Evolutionary conservation across 768 basidiomycete genomes (phyloP).

Genomic region (Boletus rubroflammeus): DNA sequence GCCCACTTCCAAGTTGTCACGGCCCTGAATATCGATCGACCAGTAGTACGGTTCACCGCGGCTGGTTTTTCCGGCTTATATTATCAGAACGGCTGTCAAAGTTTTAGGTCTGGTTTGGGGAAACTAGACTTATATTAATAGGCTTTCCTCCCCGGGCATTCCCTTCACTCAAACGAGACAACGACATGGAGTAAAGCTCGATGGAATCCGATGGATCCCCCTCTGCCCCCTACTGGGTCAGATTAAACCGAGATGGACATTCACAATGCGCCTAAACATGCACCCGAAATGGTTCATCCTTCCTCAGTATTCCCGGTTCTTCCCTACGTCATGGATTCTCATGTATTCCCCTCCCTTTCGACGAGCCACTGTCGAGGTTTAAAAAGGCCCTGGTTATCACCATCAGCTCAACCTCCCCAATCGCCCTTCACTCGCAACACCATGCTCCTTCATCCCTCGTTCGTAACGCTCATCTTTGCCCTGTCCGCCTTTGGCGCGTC

Average conservation of each 20-base stretch:
- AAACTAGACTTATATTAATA: background rate
- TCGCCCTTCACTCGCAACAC: background rate
- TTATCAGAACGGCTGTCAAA: too few species aligned
- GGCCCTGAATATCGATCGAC: too few species aligned
- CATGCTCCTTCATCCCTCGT: conserved; percentile 13
- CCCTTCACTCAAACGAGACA: background rate
- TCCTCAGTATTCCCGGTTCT: background rate
- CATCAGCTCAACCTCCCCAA: background rate
- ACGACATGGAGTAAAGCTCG: background rate
- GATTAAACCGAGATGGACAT: background rate
- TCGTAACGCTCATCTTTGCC: conserved; percentile 10
- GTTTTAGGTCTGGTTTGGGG: too few species aligned
- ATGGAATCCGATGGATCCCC: background rate
- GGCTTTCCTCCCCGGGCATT: background rate
- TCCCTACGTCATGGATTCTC: background rate
- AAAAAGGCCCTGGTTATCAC: background rate
- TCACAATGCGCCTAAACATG: background rate
- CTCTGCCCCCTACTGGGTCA: background rate
- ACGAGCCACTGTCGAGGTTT: background rate
- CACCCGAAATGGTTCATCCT: background rate
- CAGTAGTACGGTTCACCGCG: too few species aligned
- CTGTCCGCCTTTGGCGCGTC: conserved; percentile 9
- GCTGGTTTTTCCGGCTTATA: background rate
- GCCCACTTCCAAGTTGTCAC: background rate
- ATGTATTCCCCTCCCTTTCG: background rate